Conservation (phyloP, 352 stramenopile species). For the Phytophthora constricta region DNA sequence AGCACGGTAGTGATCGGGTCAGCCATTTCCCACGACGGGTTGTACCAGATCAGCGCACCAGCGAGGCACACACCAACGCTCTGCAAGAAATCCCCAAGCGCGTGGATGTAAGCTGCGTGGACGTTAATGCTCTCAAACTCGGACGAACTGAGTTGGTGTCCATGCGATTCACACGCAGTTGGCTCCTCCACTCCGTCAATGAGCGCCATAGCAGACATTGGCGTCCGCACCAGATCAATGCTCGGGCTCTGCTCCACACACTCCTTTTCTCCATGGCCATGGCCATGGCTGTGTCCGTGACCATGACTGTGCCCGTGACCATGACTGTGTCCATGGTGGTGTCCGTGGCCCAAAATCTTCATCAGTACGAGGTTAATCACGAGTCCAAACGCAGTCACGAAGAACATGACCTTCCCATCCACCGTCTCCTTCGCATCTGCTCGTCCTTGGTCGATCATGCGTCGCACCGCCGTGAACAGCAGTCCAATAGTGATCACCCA, state of each 20-base stretch:
- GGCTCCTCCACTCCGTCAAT: constrained; percentile 56
- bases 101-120: constrained; percentile 98
- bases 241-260: constrained; percentile 52
- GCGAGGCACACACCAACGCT: constrained; percentile 96
- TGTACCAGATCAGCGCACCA: constrained; percentile 96
- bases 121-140: constrained; percentile 95
- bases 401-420: constrained; percentile 94
- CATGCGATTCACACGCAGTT: constrained; percentile 1
- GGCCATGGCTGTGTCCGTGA: constrained; percentile 50
- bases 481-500: constrained; percentile 94
- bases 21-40: constrained; percentile 94
- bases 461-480: constrained; percentile 89
- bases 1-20: constrained; percentile 98
- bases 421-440: constrained; percentile 41
- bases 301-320: constrained; percentile 57
- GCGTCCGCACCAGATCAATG: constrained; percentile 61
- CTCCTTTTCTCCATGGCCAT: constrained; percentile 35
- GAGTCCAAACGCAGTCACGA: constrained; percentile 93
- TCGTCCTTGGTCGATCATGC: constrained; percentile 63
- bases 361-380: constrained; percentile 96
- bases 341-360: constrained; percentile 88
- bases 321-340: constrained; percentile 58
- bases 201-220: constrained; percentile 79
- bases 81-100: constrained; percentile 97
- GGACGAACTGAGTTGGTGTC: constrained; percentile 23